Evolutionary conservation across 169 alveolate species (phyloP).

Genomic region (Eimeria praecox): DNA sequence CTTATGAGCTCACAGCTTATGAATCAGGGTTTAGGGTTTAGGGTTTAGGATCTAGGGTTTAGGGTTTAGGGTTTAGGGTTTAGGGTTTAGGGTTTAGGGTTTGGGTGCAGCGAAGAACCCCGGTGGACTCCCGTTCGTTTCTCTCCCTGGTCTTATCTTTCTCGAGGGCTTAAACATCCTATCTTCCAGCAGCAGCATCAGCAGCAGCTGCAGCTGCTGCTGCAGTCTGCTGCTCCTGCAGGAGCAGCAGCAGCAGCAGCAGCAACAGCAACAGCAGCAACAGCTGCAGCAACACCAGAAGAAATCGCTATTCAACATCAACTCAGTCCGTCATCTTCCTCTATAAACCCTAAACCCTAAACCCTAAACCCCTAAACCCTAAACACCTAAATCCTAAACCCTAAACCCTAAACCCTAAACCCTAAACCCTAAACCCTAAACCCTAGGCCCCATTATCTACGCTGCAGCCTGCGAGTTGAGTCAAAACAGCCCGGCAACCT

Average conservation of each 20-base stretch:
- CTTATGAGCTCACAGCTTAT: not conserved
- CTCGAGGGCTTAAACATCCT: constrained; percentile 26
- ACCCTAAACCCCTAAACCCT: not conserved
- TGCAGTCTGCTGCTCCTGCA: not conserved
- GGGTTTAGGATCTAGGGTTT: not conserved
- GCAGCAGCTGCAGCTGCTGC: constrained; percentile 56
- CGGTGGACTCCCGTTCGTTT: constrained; percentile 26
- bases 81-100: constrained; percentile 40
- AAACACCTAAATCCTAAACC: constrained; percentile 11
- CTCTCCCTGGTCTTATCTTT: constrained; percentile 30
- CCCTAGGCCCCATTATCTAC: not conserved
- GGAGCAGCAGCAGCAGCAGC: not conserved
- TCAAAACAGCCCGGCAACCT: constrained; percentile 20
- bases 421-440: constrained; percentile 28
- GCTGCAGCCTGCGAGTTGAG: constrained; percentile 29
- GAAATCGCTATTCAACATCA: not conserved
- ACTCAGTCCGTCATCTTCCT: not conserved
- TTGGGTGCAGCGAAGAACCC: not conserved
- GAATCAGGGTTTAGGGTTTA: not conserved
- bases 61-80: not conserved
- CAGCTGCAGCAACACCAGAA: not conserved
- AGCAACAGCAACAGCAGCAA: not conserved
- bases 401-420: not conserved
- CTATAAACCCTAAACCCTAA: constrained; percentile 5
- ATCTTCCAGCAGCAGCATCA: constrained; percentile 24